Evolutionary conservation across 129 eudicot genomes (phyloP).

Genomic region (Pseudognaphalium luteoalbum): DNA sequence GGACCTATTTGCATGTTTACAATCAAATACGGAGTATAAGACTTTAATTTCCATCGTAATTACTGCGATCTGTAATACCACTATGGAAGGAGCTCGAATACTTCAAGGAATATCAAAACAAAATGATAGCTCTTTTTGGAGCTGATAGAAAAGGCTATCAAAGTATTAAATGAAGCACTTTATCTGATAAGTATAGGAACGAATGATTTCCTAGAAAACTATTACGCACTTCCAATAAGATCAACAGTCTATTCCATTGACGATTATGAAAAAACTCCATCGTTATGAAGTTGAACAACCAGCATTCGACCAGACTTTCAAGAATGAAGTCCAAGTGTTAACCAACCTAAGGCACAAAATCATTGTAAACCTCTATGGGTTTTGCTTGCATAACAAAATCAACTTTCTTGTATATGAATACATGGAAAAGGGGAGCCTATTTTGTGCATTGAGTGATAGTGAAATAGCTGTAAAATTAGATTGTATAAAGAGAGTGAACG

Average conservation of each 20-base stretch:
- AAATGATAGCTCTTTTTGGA: conserved; percentile 55
- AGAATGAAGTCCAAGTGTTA: conserved; percentile 33
- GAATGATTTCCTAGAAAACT: conserved; percentile 84
- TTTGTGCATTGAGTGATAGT: conserved; percentile 14
- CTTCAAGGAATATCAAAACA: conserved; percentile 67
- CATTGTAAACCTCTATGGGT: conserved; percentile 35
- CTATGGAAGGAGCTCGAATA: conserved; percentile 72
- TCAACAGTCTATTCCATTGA: conserved; percentile 44
- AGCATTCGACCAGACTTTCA: conserved; percentile 25
- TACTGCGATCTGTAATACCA: conserved; percentile 77
- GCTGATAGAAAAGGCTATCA: conserved; percentile 39
- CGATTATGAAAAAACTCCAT: conserved; percentile 47
- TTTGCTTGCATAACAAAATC: conserved; percentile 34
- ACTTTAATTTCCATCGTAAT: conserved; percentile 2
- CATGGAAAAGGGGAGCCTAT: conserved; percentile 47
- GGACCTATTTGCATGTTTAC: neutral
- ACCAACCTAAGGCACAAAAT: conserved; percentile 34
- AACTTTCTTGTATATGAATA: conserved; percentile 41
- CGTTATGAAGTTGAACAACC: conserved; percentile 31
- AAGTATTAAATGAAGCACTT: conserved; percentile 56
- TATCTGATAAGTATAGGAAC: conserved; percentile 83
- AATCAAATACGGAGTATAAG: neutral
- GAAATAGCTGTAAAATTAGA: conserved; percentile 28
- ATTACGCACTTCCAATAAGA: conserved; percentile 58
- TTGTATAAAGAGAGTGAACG: conserved; percentile 39